phyloP scores from a whole-genome alignment of 2,329 filamentous ascomycete species.

The Aspergillus persii region DNA sequence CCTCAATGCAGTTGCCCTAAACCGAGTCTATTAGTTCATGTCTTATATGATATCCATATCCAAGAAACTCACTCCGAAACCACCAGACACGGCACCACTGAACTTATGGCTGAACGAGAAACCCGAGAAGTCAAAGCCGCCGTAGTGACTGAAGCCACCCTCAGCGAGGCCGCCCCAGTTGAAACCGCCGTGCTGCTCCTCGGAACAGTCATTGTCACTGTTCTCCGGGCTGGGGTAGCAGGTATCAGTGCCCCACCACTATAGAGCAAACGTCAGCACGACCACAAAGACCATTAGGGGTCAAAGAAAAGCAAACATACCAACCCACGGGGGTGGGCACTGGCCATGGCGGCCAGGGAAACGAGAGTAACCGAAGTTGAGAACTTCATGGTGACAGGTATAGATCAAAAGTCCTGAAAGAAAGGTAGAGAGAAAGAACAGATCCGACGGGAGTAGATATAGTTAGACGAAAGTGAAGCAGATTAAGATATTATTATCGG shows the following conservation, averaged over 20 bases:
- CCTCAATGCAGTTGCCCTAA: slow-evolving; percentile 61
- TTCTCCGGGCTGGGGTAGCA: slow-evolving; percentile 68
- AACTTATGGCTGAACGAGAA: slow-evolving; percentile 61
- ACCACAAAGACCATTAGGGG: neutral
- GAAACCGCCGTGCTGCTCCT: slow-evolving; percentile 68
- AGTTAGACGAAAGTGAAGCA: slow-evolving; percentile 18
- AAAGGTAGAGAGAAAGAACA: slow-evolving; percentile 4
- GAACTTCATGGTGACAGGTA: slow-evolving; percentile 26
- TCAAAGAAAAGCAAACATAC: slow-evolving; percentile 34
- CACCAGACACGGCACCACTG: neutral
- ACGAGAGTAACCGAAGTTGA: slow-evolving; percentile 23
- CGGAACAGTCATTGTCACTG: slow-evolving; percentile 73
- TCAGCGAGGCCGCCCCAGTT: slow-evolving; percentile 64
- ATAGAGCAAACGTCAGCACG: slow-evolving; percentile 6
- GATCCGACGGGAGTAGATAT: slow-evolving; percentile 28
- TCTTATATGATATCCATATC: slow-evolving; percentile 32
- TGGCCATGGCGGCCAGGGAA: slow-evolving; percentile 47
- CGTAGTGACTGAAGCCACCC: slow-evolving; percentile 65
- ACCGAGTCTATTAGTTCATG: slow-evolving; percentile 16
- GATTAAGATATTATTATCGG: slow-evolving; percentile 18
- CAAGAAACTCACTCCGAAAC: slow-evolving; percentile 30
- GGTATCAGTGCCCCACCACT: slow-evolving; percentile 51
- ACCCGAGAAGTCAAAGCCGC: slow-evolving; percentile 70
- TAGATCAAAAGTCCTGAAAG: slow-evolving; percentile 16
- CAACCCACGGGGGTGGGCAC: slow-evolving; percentile 37